Evolutionary conservation across 2,329 filamentous ascomycete genomes (phyloP), one percentile per base, ranked within the genome.

Genomic region (Verticillium alfalfae): DNA sequence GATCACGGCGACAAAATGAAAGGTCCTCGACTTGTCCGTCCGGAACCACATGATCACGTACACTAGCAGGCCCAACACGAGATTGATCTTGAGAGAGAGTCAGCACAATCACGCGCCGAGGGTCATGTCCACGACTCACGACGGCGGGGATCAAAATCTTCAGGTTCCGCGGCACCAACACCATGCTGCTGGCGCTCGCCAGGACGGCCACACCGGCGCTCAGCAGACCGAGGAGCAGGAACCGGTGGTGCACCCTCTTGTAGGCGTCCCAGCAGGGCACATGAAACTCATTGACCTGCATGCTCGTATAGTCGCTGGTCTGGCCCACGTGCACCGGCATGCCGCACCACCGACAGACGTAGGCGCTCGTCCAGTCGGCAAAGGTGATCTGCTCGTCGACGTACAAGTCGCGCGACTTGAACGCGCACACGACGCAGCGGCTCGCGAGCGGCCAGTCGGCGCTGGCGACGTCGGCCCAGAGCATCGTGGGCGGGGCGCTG

Each of bases 341-440:
- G 0, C 79, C 78, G 66, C 79, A 81, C 72, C 77, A 80, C 5
- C 78, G 73, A 55, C 79, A 81, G 12, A 78, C 69, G 70, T 72
- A 79, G 37, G 73, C 71, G 5, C 64, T 67, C 10, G 67, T 64
- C 18, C 67, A 66, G 54, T 75, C 76, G 6, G 70, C 77, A 52
- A 81, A 70, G 0, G 66, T 66, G n/a, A 78, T 71, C 65, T 68
- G 70, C n/a, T 67, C 66, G 5, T 78, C 78, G 4, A 78, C 70
- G 18, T 69, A 67, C 6, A 75, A 72, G 5, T 78, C 76, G 13
- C 70, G 66, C 3, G 66, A 63, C 13, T 67, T 66, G 15, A 75
- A 68, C 5, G 75, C 71, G 62, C 79, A 81, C 18, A 67, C 64
- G 54, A 79, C 66, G 59, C 79, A 81, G 34, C 70, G 70, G 62